Percentiles rank a stretch among this genome's conserved stretches.
Conservation (phyloP, 805 yeast species). For the Yarrowia sp. region DNA sequence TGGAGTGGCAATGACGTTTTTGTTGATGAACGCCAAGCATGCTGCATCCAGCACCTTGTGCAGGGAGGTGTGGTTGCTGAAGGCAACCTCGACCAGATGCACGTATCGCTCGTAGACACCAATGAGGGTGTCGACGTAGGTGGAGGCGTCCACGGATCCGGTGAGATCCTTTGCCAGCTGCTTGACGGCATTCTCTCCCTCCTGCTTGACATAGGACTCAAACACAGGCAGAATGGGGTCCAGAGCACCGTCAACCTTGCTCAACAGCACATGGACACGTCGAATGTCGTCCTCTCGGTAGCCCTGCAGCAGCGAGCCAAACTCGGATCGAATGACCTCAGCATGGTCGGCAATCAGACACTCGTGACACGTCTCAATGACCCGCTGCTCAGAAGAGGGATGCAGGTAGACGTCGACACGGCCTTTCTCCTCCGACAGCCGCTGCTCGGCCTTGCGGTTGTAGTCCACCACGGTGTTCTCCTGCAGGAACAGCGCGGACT, state of each 20-base stretch:
- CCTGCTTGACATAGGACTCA: slow-evolving; percentile 65
- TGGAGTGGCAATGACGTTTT: slow-evolving; percentile 64
- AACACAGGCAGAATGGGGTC: slow-evolving; percentile 73
- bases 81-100: slow-evolving; percentile 61
- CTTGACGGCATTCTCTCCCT: slow-evolving; percentile 61
- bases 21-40: slow-evolving; percentile 78
- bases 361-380: slow-evolving; percentile 71
- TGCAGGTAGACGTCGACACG: slow-evolving; percentile 78
- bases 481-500: slow-evolving; percentile 62
- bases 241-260: slow-evolving; percentile 74
- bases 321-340: slow-evolving; percentile 70
- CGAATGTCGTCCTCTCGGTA: slow-evolving; percentile 69
- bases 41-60: slow-evolving; percentile 88
- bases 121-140: slow-evolving; percentile 74
- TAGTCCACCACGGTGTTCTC: slow-evolving; percentile 86
- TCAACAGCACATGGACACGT: slow-evolving; percentile 71
- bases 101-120: slow-evolving; percentile 66
- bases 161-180: slow-evolving; percentile 47
- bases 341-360: slow-evolving; percentile 80
- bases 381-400: slow-evolving; percentile 74
- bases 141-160: slow-evolving; percentile 61
- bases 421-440: slow-evolving; percentile 79
- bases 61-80: slow-evolving; percentile 71
- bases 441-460: slow-evolving; percentile 76
- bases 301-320: slow-evolving; percentile 69